These are phyloP conservation scores for Phytophthora nicotianae DNA, from an alignment of 352 stramenopile genomes.

Conservation along the genomic window DNA sequence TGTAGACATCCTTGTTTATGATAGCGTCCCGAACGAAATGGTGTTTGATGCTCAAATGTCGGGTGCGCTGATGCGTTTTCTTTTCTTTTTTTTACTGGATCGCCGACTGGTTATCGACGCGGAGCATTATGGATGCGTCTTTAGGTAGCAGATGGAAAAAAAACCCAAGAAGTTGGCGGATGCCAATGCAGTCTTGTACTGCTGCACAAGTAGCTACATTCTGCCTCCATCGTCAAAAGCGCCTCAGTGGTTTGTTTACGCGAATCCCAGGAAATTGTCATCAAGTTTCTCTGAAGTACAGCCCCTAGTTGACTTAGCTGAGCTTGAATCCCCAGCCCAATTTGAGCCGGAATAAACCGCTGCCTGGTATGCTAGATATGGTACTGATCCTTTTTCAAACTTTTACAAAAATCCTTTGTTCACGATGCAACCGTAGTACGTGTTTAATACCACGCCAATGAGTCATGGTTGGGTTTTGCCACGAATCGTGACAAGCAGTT, in stretches of 20 bases:
- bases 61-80: constrained; percentile 5
- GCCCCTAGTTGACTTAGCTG: neutral
- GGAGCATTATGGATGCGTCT: neutral
- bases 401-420: neutral
- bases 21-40: constrained; percentile 19
- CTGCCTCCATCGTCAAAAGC: neutral
- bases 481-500: neutral
- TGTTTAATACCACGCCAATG: neutral
- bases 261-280: neutral
- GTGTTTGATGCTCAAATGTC: constrained; percentile 12
- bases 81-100: too few relatives aligned
- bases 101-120: constrained; percentile 17
- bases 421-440: neutral
- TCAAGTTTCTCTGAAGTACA: neutral
- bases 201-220: constrained; percentile 5
- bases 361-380: neutral
- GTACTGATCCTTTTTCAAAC: neutral
- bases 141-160: neutral
- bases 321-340: neutral
- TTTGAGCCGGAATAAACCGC: neutral
- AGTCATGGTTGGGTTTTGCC: neutral
- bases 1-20: constrained; percentile 2
- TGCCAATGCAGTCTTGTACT: constrained; percentile 20
- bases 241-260: neutral
- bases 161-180: constrained; percentile 12